Evolutionary conservation across 2,329 filamentous ascomycete species (phyloP), one percentile per base, ranked within the genome.

Genomic region (Byssoonygena ceratinophila): DNA sequence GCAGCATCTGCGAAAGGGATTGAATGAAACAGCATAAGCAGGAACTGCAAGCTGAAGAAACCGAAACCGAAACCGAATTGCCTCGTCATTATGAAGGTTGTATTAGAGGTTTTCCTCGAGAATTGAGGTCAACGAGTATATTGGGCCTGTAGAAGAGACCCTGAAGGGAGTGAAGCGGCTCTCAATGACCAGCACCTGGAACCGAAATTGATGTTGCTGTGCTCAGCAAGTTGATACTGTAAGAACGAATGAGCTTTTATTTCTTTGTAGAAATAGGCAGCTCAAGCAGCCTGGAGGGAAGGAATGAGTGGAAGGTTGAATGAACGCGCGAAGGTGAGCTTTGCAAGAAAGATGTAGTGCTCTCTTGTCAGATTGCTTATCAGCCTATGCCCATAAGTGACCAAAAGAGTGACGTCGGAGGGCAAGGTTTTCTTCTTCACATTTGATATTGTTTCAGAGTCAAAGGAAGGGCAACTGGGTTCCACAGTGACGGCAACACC

Each of bases 11-110:
- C 64, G 22, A 65, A 52, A 34, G 60, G 55, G 25, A 58, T 59
- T 8, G 62, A 57, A 9, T 62, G 51, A 3, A 65, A 61, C 29
- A 69, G 46, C 12, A 70, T 54, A 5, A 70, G 55, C 7, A 68
- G 55, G 39, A 71, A 22, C 40, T 67, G 65, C 20, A 57, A 20
- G 39, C 56, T 36, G 63, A 68, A 40, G 27, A 54, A 37, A 27
- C 20, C 41, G 22, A 54, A 37, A 27, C 20, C 41, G 22, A 43
- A 31, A 25, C 23, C 32, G 34, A 34, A 32, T 31, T 40, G 34
- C 14, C 34, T 40, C 39, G 51, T 51, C 54, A 56, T 56, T 36
- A 5, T n/a, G 22, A 25, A 41, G 20, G 39, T 5, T 37, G 14
- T 16, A 34, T 14, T 34, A 12, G 31, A 12, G 14, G 14, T 12